A percentile compares a stretch with the other conserved stretches of the same genome.
phyloP scores from a whole-genome alignment of 192 early-diverging fungal genomes.

The Linnemannia hyalina region DNA sequence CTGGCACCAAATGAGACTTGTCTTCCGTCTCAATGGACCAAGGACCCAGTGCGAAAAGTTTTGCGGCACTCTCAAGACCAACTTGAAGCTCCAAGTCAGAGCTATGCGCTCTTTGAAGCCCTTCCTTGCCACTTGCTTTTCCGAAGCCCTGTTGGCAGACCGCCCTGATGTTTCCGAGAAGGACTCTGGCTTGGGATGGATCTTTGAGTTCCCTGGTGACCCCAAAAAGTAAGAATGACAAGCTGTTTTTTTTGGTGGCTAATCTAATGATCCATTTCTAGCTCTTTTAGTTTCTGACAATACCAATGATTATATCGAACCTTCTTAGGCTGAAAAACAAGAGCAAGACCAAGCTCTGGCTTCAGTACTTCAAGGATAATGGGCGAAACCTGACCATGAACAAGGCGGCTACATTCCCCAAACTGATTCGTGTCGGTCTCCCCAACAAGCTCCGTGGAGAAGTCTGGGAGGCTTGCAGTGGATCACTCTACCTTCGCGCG shows the following conservation, averaged over 20 bases:
- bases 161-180: constrained; percentile 61
- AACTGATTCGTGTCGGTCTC: constrained; percentile 91
- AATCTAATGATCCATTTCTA: not conserved
- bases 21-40: constrained; percentile 83
- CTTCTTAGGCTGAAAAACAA: constrained; percentile 67
- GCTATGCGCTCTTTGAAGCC: constrained; percentile 85
- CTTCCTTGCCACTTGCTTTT: constrained; percentile 82
- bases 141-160: constrained; percentile 80
- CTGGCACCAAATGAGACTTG: constrained; percentile 92
- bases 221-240: constrained; percentile 68
- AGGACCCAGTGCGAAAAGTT: constrained; percentile 81
- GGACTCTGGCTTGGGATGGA: constrained; percentile 75
- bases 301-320: not conserved
- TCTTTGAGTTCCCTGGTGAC: constrained; percentile 81
- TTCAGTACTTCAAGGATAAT: constrained; percentile 76
- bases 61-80: constrained; percentile 80
- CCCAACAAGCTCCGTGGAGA: constrained; percentile 92
- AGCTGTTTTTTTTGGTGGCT: not conserved
- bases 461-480: constrained; percentile 94
- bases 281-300: not conserved
- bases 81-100: constrained; percentile 77
- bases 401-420: constrained; percentile 84
- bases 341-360: constrained; percentile 82
- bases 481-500: constrained; percentile 88
- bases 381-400: constrained; percentile 92